Conservation (phyloP, 2,329 filamentous ascomycete genomes). For the Septoria petroselini region DNA sequence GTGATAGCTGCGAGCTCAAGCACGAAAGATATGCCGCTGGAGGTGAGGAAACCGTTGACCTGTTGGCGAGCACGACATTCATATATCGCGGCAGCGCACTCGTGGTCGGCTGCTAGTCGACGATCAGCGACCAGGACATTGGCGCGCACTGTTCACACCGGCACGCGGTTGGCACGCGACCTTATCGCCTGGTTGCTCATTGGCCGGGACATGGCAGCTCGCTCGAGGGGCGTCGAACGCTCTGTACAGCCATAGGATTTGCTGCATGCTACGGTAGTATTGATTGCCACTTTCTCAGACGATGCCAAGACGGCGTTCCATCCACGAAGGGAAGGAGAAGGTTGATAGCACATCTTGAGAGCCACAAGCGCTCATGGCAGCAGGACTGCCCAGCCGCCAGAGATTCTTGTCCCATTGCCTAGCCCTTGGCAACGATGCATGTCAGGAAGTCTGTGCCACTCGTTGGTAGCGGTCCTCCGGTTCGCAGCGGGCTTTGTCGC, state of each 20-base stretch:
- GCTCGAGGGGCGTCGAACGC: not conserved
- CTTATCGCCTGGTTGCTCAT: conserved; percentile 18
- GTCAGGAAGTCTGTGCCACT: not conserved
- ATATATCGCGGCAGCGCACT: conserved; percentile 6
- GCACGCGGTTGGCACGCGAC: conserved; percentile 26
- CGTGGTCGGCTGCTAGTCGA: conserved; percentile 2
- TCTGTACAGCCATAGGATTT: conserved; percentile 12
- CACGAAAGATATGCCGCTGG: conserved; percentile 10
- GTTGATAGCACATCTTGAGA: conserved; percentile 16
- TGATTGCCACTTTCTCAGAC: conserved; percentile 8
- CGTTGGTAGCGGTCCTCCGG: not conserved
- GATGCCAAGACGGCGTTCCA: conserved; percentile 24
- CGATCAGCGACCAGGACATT: conserved; percentile 22
- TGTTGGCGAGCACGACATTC: conserved; percentile 9
- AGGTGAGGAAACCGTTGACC: not conserved
- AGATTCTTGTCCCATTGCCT: conserved; percentile 1
- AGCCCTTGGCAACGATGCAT: conserved; percentile 6
- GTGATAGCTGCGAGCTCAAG: conserved; percentile 1
- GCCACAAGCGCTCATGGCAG: conserved; percentile 4
- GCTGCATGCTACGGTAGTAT: conserved; percentile 23
- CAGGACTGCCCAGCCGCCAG: conserved; percentile 6
- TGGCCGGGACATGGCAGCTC: conserved; percentile 4
- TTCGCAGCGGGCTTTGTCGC: conserved; percentile 6
- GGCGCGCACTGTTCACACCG: conserved; percentile 10
- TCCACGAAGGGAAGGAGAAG: conserved; percentile 24